A percentile compares a stretch with the other conserved stretches of the same genome.
Evolutionary conservation across 1,284 basidiomycete genomes (phyloP).

Genomic region (Apiotrichum mycotoxinovorans): DNA sequence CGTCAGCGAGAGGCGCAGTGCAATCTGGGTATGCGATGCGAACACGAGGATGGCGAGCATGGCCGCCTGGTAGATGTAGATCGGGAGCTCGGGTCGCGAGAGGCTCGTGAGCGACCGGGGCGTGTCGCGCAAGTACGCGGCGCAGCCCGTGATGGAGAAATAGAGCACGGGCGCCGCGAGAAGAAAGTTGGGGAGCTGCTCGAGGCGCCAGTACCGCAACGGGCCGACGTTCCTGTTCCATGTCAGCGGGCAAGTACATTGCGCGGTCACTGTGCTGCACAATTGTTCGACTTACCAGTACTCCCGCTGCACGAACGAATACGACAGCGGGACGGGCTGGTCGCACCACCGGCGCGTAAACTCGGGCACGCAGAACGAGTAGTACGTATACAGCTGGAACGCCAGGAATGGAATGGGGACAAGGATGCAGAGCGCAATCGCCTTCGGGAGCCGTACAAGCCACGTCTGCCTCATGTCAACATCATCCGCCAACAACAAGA

Average conservation of each 20-base stretch:
- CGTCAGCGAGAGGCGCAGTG: slow-evolving; percentile 71
- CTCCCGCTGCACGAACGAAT: slow-evolving; percentile 72
- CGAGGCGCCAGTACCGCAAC: slow-evolving; percentile 76
- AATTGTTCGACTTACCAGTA: slow-evolving; percentile 63
- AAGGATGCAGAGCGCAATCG: slow-evolving; percentile 51
- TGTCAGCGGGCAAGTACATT: too few relatives aligned
- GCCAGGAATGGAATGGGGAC: slow-evolving; percentile 63
- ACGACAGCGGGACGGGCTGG: slow-evolving; percentile 62
- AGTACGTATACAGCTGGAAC: slow-evolving; percentile 67
- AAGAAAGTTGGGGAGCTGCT: slow-evolving; percentile 83
- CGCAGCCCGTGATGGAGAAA: slow-evolving; percentile 52
- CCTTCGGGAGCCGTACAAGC: not conserved
- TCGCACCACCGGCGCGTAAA: slow-evolving; percentile 63
- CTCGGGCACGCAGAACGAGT: slow-evolving; percentile 58
- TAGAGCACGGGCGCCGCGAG: slow-evolving; percentile 69
- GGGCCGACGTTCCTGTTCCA: slow-evolving; percentile 68
- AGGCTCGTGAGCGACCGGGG: slow-evolving; percentile 36
- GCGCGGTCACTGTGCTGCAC: too few relatives aligned
- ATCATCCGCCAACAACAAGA: not conserved
- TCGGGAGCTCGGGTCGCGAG: slow-evolving; percentile 50
- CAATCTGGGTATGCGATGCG: slow-evolving; percentile 84
- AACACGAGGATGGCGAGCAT: slow-evolving; percentile 66
- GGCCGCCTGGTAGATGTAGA: slow-evolving; percentile 65
- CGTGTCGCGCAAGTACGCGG: not conserved
- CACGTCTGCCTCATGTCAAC: not conserved